A percentile compares a stretch with the other conserved stretches of the same genome.
Conservation (phyloP, 495 filamentous ascomycete genomes). For the Jackrogersella multiformis region DNA sequence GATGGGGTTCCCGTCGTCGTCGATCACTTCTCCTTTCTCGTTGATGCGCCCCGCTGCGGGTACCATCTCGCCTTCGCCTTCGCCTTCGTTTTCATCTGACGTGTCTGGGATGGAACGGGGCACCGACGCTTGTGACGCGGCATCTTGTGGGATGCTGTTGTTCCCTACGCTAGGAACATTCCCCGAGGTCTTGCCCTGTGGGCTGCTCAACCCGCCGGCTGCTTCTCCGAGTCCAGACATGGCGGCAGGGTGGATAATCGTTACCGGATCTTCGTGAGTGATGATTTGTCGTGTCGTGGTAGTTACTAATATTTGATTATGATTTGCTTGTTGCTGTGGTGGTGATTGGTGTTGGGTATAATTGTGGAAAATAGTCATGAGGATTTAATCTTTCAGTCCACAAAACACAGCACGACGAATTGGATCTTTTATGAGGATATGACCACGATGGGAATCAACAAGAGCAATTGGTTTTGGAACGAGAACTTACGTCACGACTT, state of each 20-base stretch:
- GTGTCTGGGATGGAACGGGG: constrained; percentile 41
- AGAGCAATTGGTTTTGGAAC: background rate
- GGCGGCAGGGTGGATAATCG: constrained; percentile 40
- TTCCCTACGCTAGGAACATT: constrained; percentile 7
- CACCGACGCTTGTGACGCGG: constrained; percentile 29
- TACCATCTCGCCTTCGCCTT: constrained; percentile 46
- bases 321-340: constrained; percentile 3
- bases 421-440: constrained; percentile 30
- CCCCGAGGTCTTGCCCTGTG: constrained; percentile 25
- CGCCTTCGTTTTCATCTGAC: constrained; percentile 31
- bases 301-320: constrained; percentile 22
- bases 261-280: constrained; percentile 37
- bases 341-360: constrained; percentile 16
- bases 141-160: background rate
- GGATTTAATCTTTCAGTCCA: background rate
- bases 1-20: constrained; percentile 61
- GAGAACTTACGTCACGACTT: constrained; percentile 33
- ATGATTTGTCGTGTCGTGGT: constrained; percentile 26
- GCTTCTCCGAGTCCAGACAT: constrained; percentile 44
- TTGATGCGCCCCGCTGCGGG: constrained; percentile 47
- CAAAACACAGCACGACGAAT: background rate
- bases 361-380: constrained; percentile 23
- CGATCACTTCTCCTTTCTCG: constrained; percentile 54
- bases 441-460: constrained; percentile 1
- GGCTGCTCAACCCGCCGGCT: constrained; percentile 25